phyloP scores from a whole-genome alignment of 1,284 basidiomycete genomes.

The Amylostereum areolatum region DNA sequence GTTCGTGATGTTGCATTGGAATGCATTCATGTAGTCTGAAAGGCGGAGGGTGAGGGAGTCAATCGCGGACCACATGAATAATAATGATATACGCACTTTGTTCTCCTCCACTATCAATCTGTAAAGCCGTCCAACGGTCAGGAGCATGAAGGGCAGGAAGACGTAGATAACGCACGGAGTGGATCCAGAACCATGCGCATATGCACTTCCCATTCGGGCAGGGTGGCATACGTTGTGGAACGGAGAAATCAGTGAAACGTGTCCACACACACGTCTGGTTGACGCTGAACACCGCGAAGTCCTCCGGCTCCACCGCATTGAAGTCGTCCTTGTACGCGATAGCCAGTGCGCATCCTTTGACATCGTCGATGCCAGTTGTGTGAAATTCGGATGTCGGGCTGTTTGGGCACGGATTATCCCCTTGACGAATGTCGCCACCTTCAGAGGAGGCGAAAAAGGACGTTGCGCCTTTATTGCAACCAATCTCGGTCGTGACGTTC shows the following conservation, averaged over 20 bases:
- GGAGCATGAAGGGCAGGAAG: not conserved
- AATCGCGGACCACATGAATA: not conserved
- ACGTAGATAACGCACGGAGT: conserved; percentile 32
- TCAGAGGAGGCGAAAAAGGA: conserved; percentile 41
- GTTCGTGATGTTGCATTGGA: conserved; percentile 63
- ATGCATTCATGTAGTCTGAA: conserved; percentile 69
- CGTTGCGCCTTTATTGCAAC: conserved; percentile 55
- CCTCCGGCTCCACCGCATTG: conserved; percentile 48
- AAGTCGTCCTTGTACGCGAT: conserved; percentile 66
- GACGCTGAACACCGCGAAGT: conserved; percentile 68
- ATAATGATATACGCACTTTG: conserved; percentile 29
- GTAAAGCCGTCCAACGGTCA: not conserved
- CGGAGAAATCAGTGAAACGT: conserved; percentile 55
- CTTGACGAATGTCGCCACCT: conserved; percentile 44
- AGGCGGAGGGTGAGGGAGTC: not conserved
- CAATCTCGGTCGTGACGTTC: conserved; percentile 41
- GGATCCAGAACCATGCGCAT: conserved; percentile 74
- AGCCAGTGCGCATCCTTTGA: conserved; percentile 61
- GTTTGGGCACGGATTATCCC: conserved; percentile 44
- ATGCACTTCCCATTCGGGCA: conserved; percentile 62
- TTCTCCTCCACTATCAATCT: conserved; percentile 37
- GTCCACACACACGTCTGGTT: conserved; percentile 71
- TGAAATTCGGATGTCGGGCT: conserved; percentile 41
- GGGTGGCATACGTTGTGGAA: conserved; percentile 60
- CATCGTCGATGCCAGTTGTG: conserved; percentile 44